A percentile compares a stretch with the other conserved stretches of the same genome.
phyloP scores from a whole-genome alignment of 768 basidiomycete genomes.

The Pisolithus tinctorius region DNA sequence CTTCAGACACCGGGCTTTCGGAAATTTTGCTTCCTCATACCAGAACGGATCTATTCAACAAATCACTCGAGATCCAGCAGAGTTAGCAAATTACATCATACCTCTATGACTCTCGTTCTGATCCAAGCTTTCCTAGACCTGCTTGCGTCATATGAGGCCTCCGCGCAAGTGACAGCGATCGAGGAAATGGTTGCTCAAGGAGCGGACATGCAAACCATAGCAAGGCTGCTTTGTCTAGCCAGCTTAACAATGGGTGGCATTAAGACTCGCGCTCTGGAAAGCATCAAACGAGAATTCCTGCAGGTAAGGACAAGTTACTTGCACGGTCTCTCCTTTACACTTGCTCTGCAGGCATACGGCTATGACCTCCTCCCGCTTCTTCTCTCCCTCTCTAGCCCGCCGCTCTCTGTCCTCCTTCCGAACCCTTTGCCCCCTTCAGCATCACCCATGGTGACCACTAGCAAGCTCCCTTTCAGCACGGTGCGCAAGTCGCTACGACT shows the following conservation, averaged over 20 bases:
- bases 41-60: constrained; percentile 82
- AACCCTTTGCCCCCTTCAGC: constrained; percentile 57
- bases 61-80: constrained; percentile 91
- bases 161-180: constrained; percentile 74
- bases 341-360: constrained; percentile 55
- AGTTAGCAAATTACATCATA: constrained; percentile 42
- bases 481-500: constrained; percentile 83
- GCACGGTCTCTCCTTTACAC: constrained; percentile 13
- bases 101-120: constrained; percentile 6
- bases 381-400: constrained; percentile 54
- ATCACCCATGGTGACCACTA: constrained; percentile 30
- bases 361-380: constrained; percentile 66
- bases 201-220: constrained; percentile 69
- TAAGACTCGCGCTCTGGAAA: constrained; percentile 80
- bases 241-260: constrained; percentile 82
- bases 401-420: constrained; percentile 62
- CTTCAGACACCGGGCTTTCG: constrained; percentile 85
- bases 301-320: constrained; percentile 41
- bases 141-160: constrained; percentile 85
- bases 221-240: constrained; percentile 80
- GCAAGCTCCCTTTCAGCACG: constrained; percentile 64
- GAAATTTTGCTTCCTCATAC: constrained; percentile 86
- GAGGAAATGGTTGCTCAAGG: constrained; percentile 89
- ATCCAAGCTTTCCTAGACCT: constrained; percentile 50
- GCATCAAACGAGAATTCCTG: constrained; percentile 84